Evolutionary conservation across 441 rosid species (phyloP), one percentile per base, ranked within the genome.

Genomic region (Isatis lusitanica): DNA sequence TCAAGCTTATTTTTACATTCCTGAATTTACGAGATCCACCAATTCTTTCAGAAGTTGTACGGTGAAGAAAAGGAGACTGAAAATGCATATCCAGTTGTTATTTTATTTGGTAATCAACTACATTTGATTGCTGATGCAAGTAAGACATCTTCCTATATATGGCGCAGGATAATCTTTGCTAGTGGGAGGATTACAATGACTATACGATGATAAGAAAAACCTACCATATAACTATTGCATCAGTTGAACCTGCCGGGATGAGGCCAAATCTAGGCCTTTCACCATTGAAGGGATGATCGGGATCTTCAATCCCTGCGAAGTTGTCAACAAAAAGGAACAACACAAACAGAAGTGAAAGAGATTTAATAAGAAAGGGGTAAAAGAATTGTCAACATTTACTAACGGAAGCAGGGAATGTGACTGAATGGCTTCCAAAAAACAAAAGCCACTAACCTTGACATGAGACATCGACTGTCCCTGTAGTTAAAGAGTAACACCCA

Each of bases 241-340:
- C 95, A 39, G 97, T 94, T 79, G 97, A 94, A 63, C 98, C 97
- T 67, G 98, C 88, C 21, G 96, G 98, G 71, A 90, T 90, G 81
- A 94, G 82, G 74, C 98, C 97, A 47, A 94, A 86, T 80, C 95
- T 84, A 60, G 90, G 85, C 64, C 70, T 57, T 70, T 78, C 86
- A 73, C 78, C 81, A 71, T 71, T 86, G 66, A 78, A 75, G 38
- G 73, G 80, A 73, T 81, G 83, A 51, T 81, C 76, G 15, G 76
- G 51, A 79, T 82, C 85, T 66, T 76, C 80, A 83, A 71, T 85
- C 81, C 81, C 75, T 77, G 66, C 44, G 28, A 66, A 55, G 31
- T 80, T 52, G 38, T 75, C 72, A 81, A 55, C 28, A 42, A 21
- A 60, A 50, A 74, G 55, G 55, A 76, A 56, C 11, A 74, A 78